Evolutionary conservation across 805 yeast species (phyloP), one percentile per base, ranked within the genome.

Genomic region (Komagataella phaffii): DNA sequence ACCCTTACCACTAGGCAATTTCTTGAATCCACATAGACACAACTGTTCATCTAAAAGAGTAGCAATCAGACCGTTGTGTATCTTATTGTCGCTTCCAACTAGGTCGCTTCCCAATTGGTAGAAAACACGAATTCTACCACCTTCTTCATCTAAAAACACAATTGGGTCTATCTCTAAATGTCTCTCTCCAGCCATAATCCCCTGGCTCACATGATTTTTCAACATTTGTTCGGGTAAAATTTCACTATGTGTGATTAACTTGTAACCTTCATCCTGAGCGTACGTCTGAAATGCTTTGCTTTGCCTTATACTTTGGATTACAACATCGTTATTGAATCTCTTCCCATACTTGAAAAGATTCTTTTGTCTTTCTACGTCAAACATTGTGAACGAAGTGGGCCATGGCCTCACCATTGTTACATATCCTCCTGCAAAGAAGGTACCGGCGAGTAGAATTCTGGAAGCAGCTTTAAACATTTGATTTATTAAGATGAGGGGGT

Each of bases 31-130:
- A 60, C 95, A 85, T 47, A 80, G 73, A 59, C 96, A 88, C 24
- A 91, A 68, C 0, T 85, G 83, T 62, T 90, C 97, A 65, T 91
- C 98, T 51, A 91, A 55, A 12, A 91, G 64, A 1, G 95, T 81
- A 2, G 95, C 76, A 4, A 87, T 66, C 3, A 90, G 72, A 3
- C 97, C 96, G 58, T 85, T 84, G 62, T 88, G 96, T 17, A 91
- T 77, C 50, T 80, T 79, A 0, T 87, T 87, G 49, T 82, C 85
- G 49, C 76, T 78, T 50, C 90, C 87, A 6, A 80, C 71, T 44
- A 89, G 62, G 44, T 75, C 72, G 4, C 69, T 62, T 1, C 96
- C 96, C 44, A 90, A 62, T 59, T 86, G 89, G 58, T 80, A 80
- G 59, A 87, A 81, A 1, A 83, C 80, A 6, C 76, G 73, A 51